A percentile compares a stretch with the other conserved stretches of the same genome.
phyloP scores from a whole-genome alignment of 768 basidiomycete genomes.

The Gymnopilus junonius region DNA sequence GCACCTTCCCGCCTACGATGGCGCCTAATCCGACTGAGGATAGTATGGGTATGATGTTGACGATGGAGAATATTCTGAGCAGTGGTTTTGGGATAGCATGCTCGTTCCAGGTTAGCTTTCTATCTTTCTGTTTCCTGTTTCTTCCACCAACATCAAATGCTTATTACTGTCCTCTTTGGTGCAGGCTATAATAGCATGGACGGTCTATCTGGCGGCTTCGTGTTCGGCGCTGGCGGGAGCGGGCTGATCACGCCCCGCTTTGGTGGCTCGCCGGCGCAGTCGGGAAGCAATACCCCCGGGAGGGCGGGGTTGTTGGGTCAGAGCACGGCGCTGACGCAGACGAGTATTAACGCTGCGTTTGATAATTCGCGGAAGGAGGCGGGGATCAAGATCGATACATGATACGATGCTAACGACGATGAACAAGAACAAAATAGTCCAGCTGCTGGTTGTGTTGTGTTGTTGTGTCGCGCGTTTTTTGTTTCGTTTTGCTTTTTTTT shows the following conservation, averaged over 20 bases:
- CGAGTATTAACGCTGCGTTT: slow-evolving; percentile 52
- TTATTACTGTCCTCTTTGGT: slow-evolving; percentile 6
- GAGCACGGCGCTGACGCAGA: slow-evolving; percentile 42
- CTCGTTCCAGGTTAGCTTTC: slow-evolving; percentile 79
- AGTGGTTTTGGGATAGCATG: slow-evolving; percentile 87
- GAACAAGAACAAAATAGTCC: neutral
- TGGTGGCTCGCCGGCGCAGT: slow-evolving; percentile 61
- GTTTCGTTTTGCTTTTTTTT: neutral
- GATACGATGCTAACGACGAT: neutral
- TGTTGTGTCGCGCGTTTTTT: neutral
- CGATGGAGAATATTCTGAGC: slow-evolving; percentile 84
- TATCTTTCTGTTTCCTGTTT: neutral
- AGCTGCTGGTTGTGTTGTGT: too few species aligned
- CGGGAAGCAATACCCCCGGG: slow-evolving; percentile 55
- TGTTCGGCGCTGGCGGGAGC: slow-evolving; percentile 83
- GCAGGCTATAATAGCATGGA: slow-evolving; percentile 83
- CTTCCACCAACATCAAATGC: neutral
- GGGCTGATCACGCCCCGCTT: slow-evolving; percentile 80
- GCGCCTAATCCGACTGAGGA: slow-evolving; percentile 48
- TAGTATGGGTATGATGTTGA: slow-evolving; percentile 49
- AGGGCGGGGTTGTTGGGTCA: slow-evolving; percentile 21
- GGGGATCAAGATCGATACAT: slow-evolving; percentile 38
- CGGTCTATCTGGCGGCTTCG: slow-evolving; percentile 83
- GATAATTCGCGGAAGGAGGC: slow-evolving; percentile 33
- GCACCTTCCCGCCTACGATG: slow-evolving; percentile 90